A percentile compares a stretch with the other conserved stretches of the same genome.
Conservation (phyloP, 169 alveolate species). For the Eimeria sp. region DNA sequence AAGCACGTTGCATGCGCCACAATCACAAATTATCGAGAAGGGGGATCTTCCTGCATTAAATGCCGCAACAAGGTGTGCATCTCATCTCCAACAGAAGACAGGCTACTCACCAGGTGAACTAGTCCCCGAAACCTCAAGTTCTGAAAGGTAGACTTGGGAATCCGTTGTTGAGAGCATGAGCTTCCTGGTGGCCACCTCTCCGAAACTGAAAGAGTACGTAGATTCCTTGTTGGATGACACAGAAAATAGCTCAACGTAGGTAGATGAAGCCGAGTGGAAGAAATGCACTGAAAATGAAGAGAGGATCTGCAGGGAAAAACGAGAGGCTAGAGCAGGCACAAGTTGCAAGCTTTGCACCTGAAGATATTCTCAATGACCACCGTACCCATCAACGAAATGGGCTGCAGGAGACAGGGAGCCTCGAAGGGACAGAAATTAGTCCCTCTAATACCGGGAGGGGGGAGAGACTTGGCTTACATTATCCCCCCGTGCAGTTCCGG, state of each 20-base stretch:
- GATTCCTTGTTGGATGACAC: slow-evolving; percentile 16
- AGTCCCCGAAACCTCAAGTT: slow-evolving; percentile 66
- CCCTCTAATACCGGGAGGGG: background rate
- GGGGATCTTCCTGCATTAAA: background rate
- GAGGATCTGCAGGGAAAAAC: background rate
- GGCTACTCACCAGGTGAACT: slow-evolving; percentile 30
- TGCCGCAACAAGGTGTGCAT: background rate
- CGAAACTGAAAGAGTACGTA: background rate
- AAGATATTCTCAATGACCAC: background rate
- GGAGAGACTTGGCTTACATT: slow-evolving; percentile 9
- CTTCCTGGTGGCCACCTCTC: slow-evolving; percentile 57
- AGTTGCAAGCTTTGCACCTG: background rate
- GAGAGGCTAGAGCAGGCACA: background rate
- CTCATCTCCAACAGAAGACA: background rate
- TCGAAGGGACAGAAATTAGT: background rate
- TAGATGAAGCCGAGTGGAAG: slow-evolving; percentile 49
- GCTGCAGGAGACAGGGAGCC: background rate
- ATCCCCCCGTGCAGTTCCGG: slow-evolving; percentile 13
- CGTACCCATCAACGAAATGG: background rate
- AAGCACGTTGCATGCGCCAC: background rate
- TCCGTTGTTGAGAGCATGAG: slow-evolving; percentile 22
- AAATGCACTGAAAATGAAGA: slow-evolving; percentile 43
- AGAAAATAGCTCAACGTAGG: slow-evolving; percentile 21
- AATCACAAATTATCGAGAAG: background rate
- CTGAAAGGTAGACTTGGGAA: slow-evolving; percentile 62